These are phyloP conservation scores for Boechera retrofracta DNA, from an alignment of 345 rosid genomes.

Conservation along the genomic window DNA sequence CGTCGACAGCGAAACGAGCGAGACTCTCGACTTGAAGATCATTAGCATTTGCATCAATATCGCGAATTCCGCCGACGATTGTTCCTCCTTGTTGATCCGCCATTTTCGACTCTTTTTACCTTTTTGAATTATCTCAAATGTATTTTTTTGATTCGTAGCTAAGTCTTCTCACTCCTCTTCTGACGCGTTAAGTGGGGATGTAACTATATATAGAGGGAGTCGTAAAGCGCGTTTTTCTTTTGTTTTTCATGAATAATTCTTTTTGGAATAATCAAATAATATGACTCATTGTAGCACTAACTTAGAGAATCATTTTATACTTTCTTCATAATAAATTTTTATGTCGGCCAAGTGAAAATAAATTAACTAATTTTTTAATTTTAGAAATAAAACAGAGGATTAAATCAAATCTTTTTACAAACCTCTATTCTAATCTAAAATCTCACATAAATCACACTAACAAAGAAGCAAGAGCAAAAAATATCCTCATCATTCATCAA, in stretches of 20 bases:
- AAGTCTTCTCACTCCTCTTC: not conserved
- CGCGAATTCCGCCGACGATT: conserved; percentile 56
- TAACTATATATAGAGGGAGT: conserved; percentile 1
- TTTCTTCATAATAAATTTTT: not conserved
- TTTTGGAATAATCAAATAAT: not conserved
- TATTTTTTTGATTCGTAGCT: conserved; percentile 16
- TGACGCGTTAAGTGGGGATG: not conserved
- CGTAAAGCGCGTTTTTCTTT: conserved; percentile 25
- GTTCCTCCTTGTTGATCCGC: conserved; percentile 49
- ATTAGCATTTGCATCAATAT: conserved; percentile 60
- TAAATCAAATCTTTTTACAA: not conserved
- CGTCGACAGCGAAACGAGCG: conserved; percentile 91
- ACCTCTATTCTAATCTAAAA: not conserved
- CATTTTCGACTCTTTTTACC: conserved; percentile 20
- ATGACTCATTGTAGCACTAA: conserved; percentile 28
- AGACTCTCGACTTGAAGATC: conserved; percentile 66
- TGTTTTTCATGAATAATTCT: conserved; percentile 30
- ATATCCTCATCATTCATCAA: not conserved
- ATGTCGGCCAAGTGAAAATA: conserved; percentile 2
- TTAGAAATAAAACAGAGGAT: not conserved
- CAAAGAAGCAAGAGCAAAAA: not conserved
- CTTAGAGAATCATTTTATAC: conserved; percentile 19
- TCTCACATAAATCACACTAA: not conserved
- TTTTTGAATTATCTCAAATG: conserved; percentile 1
- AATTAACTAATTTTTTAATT: not conserved